phyloP scores from a whole-genome alignment of 352 stramenopile genomes.

The Pythium sp. region DNA sequence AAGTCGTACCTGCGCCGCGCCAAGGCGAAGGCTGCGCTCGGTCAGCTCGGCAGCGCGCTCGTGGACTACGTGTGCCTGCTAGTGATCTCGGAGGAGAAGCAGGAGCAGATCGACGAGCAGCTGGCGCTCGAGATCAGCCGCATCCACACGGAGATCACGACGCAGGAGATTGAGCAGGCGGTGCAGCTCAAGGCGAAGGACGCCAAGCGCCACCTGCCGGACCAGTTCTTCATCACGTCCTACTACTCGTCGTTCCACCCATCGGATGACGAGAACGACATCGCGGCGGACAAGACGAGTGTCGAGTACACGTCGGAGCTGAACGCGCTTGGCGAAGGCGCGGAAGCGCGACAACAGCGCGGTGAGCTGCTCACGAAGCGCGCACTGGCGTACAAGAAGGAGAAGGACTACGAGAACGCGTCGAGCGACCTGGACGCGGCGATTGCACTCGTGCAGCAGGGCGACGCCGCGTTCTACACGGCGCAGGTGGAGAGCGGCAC shows the following conservation, averaged over 20 bases:
- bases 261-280: conserved; percentile 73
- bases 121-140: conserved; percentile 71
- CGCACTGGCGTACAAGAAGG: conserved; percentile 57
- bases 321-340: conserved; percentile 29
- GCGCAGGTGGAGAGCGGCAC: conserved; percentile 77
- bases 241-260: conserved; percentile 87
- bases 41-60: conserved; percentile 55
- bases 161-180: conserved; percentile 57
- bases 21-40: conserved; percentile 51
- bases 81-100: conserved; percentile 76
- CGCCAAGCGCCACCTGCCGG: conserved; percentile 57
- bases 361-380: conserved; percentile 60
- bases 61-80: conserved; percentile 81
- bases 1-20: conserved; percentile 80
- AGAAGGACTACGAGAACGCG: conserved; percentile 66
- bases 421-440: conserved; percentile 58
- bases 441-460: conserved; percentile 39
- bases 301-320: conserved; percentile 59
- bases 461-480: conserved; percentile 64
- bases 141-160: conserved; percentile 71
- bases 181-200: conserved; percentile 55
- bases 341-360: conserved; percentile 33
- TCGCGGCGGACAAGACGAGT: conserved; percentile 49
- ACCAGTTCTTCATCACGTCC: conserved; percentile 83
- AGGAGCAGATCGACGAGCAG: conserved; percentile 68